Evolutionary conservation across 331 rosid species (phyloP), one percentile per base, ranked within the genome.

Genomic region (Pyracantha coccinea): DNA sequence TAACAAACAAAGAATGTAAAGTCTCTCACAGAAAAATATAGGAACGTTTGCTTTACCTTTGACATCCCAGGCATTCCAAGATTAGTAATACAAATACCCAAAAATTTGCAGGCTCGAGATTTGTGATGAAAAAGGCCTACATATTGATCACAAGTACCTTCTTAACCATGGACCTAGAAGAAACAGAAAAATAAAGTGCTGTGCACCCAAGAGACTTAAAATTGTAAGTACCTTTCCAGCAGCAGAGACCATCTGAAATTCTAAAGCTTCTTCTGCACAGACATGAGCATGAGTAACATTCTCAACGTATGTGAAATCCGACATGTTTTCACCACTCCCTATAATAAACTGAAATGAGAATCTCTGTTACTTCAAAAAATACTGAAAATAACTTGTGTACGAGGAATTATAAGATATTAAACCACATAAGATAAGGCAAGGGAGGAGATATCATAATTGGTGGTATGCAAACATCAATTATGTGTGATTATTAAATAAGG

Each of bases 41-140:
- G 68, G 58, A 54, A 59, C 69, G 78, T 77, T 76, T 77, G 77
- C 27, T 75, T 76, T 84, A 93, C 98, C 96, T 91, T 84, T 52
- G 91, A 81, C 85, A 91, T 73, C 92, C 97, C 80, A 93, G 87
- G 76, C 93, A 91, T 74, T 83, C 88, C 60, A 82, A 73, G 70
- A 88, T 78, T 68, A 74, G 86, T 21, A 89, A 85, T 28, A 86
- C 75, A 82, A 93, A 93, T 45, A 81, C 88, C 92, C 91, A 84
- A 79, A 91, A 91, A 75, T 86, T 89, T 81, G 82, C 81, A 68
- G 97, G 92, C 88, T 86, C 82, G 58, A 88, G 78, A 83, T 93
- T 89, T 4, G 98, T 83, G 82, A 93, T 88, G 79, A 91, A 91
- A 88, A 93, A 93, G 15, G 93, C 92, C 98, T 91, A 79, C 85